A percentile compares a stretch with the other conserved stretches of the same genome.
These are phyloP conservation scores for Castanea crenata DNA, from an alignment of 306 rosid species.

Conservation along the genomic window DNA sequence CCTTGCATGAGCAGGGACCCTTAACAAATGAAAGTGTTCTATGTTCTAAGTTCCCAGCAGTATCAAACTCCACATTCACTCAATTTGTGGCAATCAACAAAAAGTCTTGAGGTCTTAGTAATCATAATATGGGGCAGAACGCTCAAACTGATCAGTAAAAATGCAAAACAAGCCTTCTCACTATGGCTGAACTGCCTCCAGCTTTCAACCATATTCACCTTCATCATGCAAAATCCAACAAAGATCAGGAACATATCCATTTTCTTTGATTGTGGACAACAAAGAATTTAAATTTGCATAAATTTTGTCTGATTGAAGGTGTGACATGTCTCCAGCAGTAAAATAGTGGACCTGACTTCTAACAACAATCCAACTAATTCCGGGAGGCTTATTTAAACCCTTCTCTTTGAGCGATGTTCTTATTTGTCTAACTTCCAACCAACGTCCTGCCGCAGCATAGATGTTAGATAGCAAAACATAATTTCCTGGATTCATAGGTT, in stretches of 20 bases:
- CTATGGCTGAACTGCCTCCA: not conserved
- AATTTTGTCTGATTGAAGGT: slow-evolving; percentile 29
- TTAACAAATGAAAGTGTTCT: not conserved
- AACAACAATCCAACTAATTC: slow-evolving; percentile 46
- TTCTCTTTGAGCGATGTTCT: slow-evolving; percentile 38
- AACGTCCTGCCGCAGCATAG: slow-evolving; percentile 43
- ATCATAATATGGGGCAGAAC: not conserved
- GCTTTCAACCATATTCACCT: slow-evolving; percentile 10
- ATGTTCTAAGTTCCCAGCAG: not conserved
- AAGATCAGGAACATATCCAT: slow-evolving; percentile 24
- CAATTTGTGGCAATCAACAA: not conserved
- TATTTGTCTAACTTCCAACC: slow-evolving; percentile 32
- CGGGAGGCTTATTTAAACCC: slow-evolving; percentile 39
- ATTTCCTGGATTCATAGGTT: slow-evolving; percentile 45
- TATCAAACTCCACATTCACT: not conserved
- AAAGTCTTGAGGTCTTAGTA: not conserved
- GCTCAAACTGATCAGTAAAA: not conserved
- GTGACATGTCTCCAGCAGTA: slow-evolving; percentile 34
- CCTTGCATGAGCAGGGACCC: not conserved
- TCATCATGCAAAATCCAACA: slow-evolving; percentile 20
- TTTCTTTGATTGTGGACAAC: slow-evolving; percentile 29
- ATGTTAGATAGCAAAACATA: slow-evolving; percentile 43
- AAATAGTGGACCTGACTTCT: slow-evolving; percentile 35
- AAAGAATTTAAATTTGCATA: slow-evolving; percentile 37
- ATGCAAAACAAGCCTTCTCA: not conserved